These are phyloP conservation scores for Talaromyces proteolyticus DNA, from an alignment of 495 filamentous ascomycete genomes.

Conservation along the genomic window DNA sequence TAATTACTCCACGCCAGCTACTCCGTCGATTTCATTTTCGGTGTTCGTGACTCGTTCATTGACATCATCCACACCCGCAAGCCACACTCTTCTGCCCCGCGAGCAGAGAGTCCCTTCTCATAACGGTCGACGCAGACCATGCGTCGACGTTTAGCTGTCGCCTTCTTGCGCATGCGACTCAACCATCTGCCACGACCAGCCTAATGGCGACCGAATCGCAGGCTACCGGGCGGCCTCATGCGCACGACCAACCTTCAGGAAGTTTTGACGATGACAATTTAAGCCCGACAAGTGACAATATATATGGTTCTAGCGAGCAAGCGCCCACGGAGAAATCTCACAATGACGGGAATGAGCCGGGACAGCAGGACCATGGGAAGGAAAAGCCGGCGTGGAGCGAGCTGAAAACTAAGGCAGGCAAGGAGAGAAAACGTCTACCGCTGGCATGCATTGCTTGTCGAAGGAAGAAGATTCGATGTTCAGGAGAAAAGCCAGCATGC, in stretches of 20 bases:
- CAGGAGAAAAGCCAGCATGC: conserved; percentile 94
- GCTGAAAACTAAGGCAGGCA: conserved; percentile 95
- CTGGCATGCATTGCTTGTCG: conserved; percentile 95
- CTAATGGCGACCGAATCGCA: conserved; percentile 37
- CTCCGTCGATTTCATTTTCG: no score
- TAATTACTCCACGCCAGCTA: background rate
- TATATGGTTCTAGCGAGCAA: conserved; percentile 11
- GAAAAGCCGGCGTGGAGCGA: conserved; percentile 80
- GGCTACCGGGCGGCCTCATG: conserved; percentile 18
- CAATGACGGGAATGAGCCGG: conserved; percentile 16
- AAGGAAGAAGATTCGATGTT: conserved; percentile 96
- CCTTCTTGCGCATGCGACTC: conserved; percentile 12
- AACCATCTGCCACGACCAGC: conserved; percentile 24
- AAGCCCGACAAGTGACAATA: conserved; percentile 33
- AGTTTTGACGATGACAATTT: conserved; percentile 36
- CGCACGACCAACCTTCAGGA: conserved; percentile 23
- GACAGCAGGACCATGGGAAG: conserved; percentile 48
- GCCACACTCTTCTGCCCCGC: no score
- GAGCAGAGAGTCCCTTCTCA: background rate
- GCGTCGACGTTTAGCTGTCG: conserved; percentile 34
- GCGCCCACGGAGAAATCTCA: conserved; percentile 17
- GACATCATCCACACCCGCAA: no score
- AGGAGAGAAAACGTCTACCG: conserved; percentile 89
- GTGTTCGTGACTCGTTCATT: no score
- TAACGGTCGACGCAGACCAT: conserved; percentile 26